Percentiles rank a stretch among this genome's conserved stretches.
phyloP scores from a whole-genome alignment of 2,329 filamentous ascomycete genomes.

The Ascocoryne sarcoides region DNA sequence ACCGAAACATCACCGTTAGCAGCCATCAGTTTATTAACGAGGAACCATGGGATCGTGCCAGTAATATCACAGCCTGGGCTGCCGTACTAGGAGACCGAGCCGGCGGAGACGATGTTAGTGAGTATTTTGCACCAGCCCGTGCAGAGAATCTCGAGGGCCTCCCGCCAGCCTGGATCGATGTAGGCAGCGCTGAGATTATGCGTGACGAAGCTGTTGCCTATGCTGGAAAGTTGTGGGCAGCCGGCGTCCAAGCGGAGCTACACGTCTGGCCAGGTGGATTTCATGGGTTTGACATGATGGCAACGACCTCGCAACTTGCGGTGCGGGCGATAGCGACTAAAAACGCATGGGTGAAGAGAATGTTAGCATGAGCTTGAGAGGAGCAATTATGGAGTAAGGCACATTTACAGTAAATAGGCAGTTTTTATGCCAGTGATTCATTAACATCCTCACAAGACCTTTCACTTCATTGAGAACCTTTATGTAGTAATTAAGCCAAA shows the following conservation, averaged over 20 bases:
- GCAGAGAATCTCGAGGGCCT: slow-evolving; percentile 25
- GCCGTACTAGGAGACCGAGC: slow-evolving; percentile 23
- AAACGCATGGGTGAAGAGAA: no score
- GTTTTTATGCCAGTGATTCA: no score
- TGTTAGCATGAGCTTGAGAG: no score
- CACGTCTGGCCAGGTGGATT: slow-evolving; percentile 29
- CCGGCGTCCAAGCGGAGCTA: slow-evolving; percentile 28
- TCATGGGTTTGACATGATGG: background rate
- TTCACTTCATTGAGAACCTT: no score
- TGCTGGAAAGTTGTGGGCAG: slow-evolving; percentile 29
- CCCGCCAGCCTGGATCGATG: slow-evolving; percentile 30
- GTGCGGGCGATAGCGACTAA: slow-evolving; percentile 17
- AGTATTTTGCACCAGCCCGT: slow-evolving; percentile 28
- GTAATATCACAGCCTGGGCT: slow-evolving; percentile 28
- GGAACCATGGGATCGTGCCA: slow-evolving; percentile 26
- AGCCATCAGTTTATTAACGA: slow-evolving; percentile 24
- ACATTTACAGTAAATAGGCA: no score
- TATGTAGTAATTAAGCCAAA: no score
- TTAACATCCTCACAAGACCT: no score
- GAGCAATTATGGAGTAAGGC: no score
- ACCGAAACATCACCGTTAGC: slow-evolving; percentile 28
- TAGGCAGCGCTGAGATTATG: slow-evolving; percentile 29
- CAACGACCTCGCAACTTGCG: no score
- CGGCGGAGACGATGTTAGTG: slow-evolving; percentile 22
- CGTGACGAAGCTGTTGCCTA: slow-evolving; percentile 30